These are phyloP conservation scores for Cyberlindnera maclurae DNA, from an alignment of 805 yeast species.

Conservation along the genomic window DNA sequence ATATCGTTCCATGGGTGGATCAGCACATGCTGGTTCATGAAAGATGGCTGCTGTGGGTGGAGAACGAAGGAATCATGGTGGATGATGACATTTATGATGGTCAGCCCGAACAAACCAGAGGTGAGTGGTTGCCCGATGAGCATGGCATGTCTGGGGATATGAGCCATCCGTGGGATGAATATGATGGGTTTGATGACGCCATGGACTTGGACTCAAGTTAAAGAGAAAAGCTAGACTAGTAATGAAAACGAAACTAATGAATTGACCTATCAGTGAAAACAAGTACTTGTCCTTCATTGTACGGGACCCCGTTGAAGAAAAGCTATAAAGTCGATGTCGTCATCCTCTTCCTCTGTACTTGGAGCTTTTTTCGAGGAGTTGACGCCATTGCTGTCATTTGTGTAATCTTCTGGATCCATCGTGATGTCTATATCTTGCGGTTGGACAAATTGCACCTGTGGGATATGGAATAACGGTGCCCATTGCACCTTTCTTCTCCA, in stretches of 20 bases:
- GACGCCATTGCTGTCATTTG: background rate
- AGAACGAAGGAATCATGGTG: too few relatives aligned
- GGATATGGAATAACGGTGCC: slow-evolving; percentile 41
- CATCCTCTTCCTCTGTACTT: slow-evolving; percentile 2
- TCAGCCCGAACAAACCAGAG: too few relatives aligned
- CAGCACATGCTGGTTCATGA: too few relatives aligned
- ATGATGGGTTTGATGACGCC: slow-evolving; percentile 3
- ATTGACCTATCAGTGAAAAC: too few relatives aligned
- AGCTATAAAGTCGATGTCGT: slow-evolving; percentile 40
- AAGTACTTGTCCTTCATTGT: too few relatives aligned
- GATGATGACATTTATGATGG: too few relatives aligned
- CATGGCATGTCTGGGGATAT: background rate
- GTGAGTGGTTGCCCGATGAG: too few relatives aligned
- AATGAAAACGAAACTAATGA: background rate
- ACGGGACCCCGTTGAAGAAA: slow-evolving; percentile 38
- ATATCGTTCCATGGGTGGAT: too few relatives aligned
- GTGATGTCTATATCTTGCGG: background rate
- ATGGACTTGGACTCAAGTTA: slow-evolving; percentile 3
- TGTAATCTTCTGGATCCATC: slow-evolving; percentile 11
- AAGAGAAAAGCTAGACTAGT: background rate
- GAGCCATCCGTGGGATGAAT: background rate
- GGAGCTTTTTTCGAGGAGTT: slow-evolving; percentile 2
- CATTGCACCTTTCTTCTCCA: slow-evolving; percentile 36
- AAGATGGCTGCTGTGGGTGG: too few relatives aligned
- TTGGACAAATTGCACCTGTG: slow-evolving; percentile 20